A percentile compares a stretch with the other conserved stretches of the same genome.
These are phyloP conservation scores for Phyllosticta citribraziliensis DNA, from an alignment of 2,329 filamentous ascomycete species.

Conservation along the genomic window DNA sequence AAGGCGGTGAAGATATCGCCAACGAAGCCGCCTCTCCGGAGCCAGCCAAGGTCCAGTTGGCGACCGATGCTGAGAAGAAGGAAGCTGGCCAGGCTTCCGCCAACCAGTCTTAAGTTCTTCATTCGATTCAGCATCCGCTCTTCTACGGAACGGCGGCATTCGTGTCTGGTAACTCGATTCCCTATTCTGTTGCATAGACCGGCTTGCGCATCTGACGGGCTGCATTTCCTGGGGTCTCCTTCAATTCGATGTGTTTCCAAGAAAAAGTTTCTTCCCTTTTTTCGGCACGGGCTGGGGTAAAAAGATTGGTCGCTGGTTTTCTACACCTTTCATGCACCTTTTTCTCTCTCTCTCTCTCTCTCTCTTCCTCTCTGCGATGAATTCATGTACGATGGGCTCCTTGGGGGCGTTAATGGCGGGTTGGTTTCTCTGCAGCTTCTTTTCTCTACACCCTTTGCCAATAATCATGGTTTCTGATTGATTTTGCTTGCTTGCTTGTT, in stretches of 20 bases:
- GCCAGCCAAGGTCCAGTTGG: constrained; percentile 16
- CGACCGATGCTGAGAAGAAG: constrained; percentile 14
- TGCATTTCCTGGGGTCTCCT: constrained; percentile 15
- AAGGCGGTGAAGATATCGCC: constrained; percentile 47
- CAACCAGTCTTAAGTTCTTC: constrained; percentile 23
- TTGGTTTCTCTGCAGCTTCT: not conserved
- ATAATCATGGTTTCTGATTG: not conserved
- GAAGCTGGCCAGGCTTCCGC: constrained; percentile 20
- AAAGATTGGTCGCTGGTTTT: not conserved
- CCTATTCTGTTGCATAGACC: constrained; percentile 19
- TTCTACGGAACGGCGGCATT: not conserved
- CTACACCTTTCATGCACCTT: not conserved
- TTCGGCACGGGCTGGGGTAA: not conserved
- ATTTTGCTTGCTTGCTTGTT: not conserved
- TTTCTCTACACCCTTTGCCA: not conserved
- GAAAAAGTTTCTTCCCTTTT: constrained; percentile 7
- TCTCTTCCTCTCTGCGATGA: not conserved
- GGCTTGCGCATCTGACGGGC: constrained; percentile 15
- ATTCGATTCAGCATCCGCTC: constrained; percentile 6
- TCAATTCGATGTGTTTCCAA: constrained; percentile 7
- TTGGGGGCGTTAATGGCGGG: not conserved
- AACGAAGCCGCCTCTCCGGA: constrained; percentile 13
- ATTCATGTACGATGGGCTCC: not conserved
- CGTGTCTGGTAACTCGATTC: not conserved
- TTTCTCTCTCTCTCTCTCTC: not conserved